Base-by-base conservation (phyloP, 768 basidiomycete species). In the Kwoniella mangroviensis region DNA sequence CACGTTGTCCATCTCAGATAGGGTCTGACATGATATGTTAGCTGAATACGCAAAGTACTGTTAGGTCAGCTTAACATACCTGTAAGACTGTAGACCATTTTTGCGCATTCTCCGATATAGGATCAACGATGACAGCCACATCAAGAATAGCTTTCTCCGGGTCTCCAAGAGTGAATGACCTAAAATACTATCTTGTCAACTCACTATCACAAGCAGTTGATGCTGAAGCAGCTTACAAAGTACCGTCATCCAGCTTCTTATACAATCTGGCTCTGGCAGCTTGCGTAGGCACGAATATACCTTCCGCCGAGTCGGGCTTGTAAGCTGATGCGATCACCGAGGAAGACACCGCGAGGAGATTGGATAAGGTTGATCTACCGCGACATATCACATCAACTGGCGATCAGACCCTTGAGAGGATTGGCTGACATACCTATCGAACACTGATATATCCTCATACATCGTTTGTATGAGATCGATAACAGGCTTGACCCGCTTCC, bases 41-140 rank as follows among this genome's bases (percentile, higher is more conserved):
- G n/a, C 24, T 53, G 49, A 76, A 52, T 22, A 9, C 21, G 15
- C 17, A 15, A 5, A 9, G 28, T 17, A 59, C 7, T 41, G n/a
- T 12, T 22, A 9, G 28, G 53, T 40, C 43, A 11, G n/a, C 24
- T 51, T 57, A 19, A 68, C 86, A 69, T 69, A 94, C 93, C 83
- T 90, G 85, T 26, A 96, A 81, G 51, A 98, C 78, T 67, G 90
- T 88, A 1, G 92, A 88, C 91, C 93, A 97, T 73, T 89, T 90
- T 80, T 98, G 94, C 2, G 91, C 92, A 5, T 86, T 84, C 78
- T 93, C 91, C 59, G 91, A 93, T 34, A 97, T 79, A 0, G 96
- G 95, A 79, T 98, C 93, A 9, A 98, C 69, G 6, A 98, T 81
- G 11, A 91, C 87, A 2, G 87, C 88, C 51, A 97, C 83, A 62